Conservation (phyloP, 179 eudicot genomes). For the Spergularia azorica region DNA sequence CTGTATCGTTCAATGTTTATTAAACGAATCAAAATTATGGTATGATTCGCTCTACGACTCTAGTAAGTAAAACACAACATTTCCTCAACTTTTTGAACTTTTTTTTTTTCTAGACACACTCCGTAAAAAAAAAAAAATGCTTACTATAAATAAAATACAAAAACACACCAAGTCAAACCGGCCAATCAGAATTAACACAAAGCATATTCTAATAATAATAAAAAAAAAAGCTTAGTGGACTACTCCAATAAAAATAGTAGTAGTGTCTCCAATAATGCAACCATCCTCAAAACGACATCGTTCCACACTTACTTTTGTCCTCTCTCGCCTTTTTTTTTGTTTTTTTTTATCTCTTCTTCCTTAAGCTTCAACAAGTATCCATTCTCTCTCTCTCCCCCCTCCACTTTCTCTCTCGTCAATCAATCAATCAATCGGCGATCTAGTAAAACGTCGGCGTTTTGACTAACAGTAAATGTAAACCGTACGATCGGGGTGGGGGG, state of each 20-base stretch:
- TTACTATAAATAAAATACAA: not conserved
- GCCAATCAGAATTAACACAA: too few relatives aligned
- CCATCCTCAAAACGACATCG: conserved; percentile 19
- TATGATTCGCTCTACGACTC: too few relatives aligned
- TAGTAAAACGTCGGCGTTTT: conserved; percentile 14
- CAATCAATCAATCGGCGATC: conserved; percentile 7
- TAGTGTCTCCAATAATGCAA: conserved; percentile 25
- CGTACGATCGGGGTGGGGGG: conserved; percentile 4
- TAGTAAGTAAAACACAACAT: too few relatives aligned
- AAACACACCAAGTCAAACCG: too few relatives aligned
- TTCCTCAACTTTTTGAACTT: too few relatives aligned
- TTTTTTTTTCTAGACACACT: too few relatives aligned
- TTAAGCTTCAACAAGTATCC: not conserved
- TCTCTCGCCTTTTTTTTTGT: not conserved
- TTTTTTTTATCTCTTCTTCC: not conserved
- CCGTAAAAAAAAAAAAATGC: too few relatives aligned
- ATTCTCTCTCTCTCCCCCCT: not conserved
- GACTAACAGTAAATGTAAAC: conserved; percentile 3
- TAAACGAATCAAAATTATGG: too few relatives aligned
- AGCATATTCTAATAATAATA: not conserved
- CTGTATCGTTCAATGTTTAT: too few relatives aligned
- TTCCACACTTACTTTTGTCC: not conserved
- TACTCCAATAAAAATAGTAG: not conserved
- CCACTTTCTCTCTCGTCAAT: not conserved
- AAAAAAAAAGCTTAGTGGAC: not conserved